Conservation (phyloP, 441 rosid species). For the California macrophylla region DNA sequence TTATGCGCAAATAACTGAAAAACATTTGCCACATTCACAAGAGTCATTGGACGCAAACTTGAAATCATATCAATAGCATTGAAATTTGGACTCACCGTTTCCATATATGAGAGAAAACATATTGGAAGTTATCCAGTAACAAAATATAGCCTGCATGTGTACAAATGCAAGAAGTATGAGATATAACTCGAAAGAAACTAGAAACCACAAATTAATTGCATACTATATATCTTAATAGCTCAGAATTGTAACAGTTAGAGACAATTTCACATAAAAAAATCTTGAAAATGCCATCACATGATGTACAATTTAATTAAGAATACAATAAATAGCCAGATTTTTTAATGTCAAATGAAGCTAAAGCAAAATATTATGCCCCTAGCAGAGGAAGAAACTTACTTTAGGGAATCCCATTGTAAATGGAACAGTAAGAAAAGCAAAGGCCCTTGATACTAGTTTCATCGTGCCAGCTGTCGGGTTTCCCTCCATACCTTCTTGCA, state of each 20-base stretch:
- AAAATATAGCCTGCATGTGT: constrained; percentile 62
- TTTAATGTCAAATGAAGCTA: no score
- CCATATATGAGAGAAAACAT: constrained; percentile 68
- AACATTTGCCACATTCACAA: background rate
- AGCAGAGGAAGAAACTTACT: constrained; percentile 21
- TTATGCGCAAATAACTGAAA: background rate
- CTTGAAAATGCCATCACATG: no score
- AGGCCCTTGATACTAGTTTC: constrained; percentile 36
- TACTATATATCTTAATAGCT: no score
- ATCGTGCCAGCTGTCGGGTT: constrained; percentile 44
- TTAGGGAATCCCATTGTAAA: constrained; percentile 56
- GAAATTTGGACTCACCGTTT: constrained; percentile 39
- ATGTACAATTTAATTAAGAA: background rate
- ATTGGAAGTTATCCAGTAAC: constrained; percentile 81
- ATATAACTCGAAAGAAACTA: background rate
- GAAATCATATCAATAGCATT: background rate
- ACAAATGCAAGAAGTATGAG: background rate
- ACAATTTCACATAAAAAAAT: no score
- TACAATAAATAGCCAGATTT: background rate
- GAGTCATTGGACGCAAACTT: background rate
- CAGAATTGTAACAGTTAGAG: no score
- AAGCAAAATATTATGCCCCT: no score
- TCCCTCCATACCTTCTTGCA: constrained; percentile 83
- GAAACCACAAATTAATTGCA: no score
- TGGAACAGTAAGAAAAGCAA: constrained; percentile 58